Evolutionary conservation across 306 rosid genomes (phyloP).

Genomic region (Malus asiatica): DNA sequence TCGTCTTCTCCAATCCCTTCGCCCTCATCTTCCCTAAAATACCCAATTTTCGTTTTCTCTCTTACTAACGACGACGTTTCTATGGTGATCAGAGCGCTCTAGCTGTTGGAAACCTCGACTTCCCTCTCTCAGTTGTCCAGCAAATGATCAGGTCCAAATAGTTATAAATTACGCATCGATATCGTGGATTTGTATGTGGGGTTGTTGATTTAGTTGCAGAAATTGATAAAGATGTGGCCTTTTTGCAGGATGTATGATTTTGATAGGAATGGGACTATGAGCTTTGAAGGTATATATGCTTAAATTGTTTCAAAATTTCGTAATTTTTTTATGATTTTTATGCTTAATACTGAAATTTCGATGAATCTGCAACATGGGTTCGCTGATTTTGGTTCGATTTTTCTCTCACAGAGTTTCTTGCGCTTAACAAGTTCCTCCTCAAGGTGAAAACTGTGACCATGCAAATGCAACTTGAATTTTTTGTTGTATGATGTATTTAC

Average conservation of each 20-base stretch:
- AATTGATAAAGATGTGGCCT: background rate
- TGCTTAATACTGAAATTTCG: background rate
- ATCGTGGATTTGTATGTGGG: background rate
- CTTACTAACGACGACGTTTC: background rate
- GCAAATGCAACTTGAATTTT: background rate
- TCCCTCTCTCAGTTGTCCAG: conserved; percentile 69
- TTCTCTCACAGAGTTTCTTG: conserved; percentile 56
- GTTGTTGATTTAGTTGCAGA: background rate
- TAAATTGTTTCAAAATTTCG: background rate
- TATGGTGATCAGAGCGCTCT: conserved; percentile 52
- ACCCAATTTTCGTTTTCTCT: background rate
- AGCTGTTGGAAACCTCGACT: conserved; percentile 73
- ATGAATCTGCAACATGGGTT: background rate
- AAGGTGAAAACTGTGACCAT: conserved; percentile 35
- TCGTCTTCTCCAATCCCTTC: background rate
- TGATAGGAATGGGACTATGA: conserved; percentile 87
- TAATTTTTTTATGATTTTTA: background rate
- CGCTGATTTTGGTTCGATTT: conserved; percentile 2
- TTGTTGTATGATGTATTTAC: background rate
- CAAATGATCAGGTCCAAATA: conserved; percentile 73
- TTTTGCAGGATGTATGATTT: conserved; percentile 75
- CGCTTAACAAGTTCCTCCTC: conserved; percentile 77
- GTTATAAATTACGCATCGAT: background rate
- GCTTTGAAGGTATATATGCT: conserved; percentile 53
- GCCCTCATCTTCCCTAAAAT: background rate